A percentile compares a stretch with the other conserved stretches of the same genome.
Evolutionary conservation across 78 protist genomes (phyloP).

Genomic region (Abeoforma whisleri): DNA sequence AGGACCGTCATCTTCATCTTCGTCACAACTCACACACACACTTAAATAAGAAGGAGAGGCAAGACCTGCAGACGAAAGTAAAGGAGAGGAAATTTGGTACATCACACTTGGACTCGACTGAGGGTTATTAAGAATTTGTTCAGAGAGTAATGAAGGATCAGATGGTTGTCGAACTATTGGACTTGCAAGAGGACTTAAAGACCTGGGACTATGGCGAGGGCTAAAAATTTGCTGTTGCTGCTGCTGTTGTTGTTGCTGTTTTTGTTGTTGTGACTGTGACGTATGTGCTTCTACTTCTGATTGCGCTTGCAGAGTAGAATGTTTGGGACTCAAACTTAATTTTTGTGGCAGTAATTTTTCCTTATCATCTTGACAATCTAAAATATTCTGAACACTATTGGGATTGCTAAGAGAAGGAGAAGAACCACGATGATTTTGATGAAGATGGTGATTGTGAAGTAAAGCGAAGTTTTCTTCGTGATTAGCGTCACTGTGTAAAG

Average conservation of each 20-base stretch:
- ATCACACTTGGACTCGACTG: neutral
- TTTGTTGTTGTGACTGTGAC: neutral
- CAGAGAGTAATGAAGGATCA: neutral
- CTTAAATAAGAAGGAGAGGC: neutral
- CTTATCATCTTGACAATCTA: neutral
- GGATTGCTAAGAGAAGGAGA: neutral
- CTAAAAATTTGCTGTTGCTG: neutral
- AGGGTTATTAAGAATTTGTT: neutral
- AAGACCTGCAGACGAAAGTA: neutral
- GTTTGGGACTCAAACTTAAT: too few relatives aligned
- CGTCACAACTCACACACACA: neutral
- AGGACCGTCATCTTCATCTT: neutral
- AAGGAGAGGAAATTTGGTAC: neutral
- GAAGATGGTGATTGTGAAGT: neutral
- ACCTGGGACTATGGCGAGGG: neutral
- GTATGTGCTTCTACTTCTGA: neutral
- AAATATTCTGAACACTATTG: neutral
- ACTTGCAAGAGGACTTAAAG: neutral
- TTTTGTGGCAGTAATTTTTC: neutral
- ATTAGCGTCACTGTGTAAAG: neutral
- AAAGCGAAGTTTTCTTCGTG: neutral
- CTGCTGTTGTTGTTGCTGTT: neutral
- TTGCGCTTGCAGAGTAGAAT: too few relatives aligned
- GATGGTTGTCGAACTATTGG: neutral
- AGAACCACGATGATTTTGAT: neutral